Conservation (phyloP, 116 monocot species). For the Trichopus zeylanicus region DNA sequence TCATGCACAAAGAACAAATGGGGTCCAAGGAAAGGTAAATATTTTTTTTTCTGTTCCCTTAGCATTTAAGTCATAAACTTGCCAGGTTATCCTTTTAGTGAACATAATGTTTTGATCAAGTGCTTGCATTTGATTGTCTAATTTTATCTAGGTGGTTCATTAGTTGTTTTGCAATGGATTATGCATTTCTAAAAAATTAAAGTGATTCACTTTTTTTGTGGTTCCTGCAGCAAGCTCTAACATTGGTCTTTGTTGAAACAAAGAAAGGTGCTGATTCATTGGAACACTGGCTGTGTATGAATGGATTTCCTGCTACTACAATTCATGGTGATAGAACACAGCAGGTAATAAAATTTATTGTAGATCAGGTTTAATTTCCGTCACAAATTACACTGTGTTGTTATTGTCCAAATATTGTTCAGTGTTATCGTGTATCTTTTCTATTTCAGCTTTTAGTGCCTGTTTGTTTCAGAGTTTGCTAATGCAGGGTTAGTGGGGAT, state of each 20-base stretch:
- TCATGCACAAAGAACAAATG: slow-evolving; percentile 52
- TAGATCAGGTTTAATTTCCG: not conserved
- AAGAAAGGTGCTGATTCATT: slow-evolving; percentile 57
- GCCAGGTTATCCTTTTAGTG: too few relatives aligned
- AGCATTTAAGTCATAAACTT: too few relatives aligned
- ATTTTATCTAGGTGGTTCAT: not conserved
- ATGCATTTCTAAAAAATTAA: too few relatives aligned
- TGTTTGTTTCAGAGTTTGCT: too few relatives aligned
- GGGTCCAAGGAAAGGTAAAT: slow-evolving; percentile 37
- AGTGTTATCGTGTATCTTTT: not conserved
- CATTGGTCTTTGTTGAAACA: slow-evolving; percentile 60
- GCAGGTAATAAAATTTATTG: slow-evolving; percentile 26
- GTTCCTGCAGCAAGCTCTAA: slow-evolving; percentile 31
- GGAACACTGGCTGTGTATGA: slow-evolving; percentile 56
- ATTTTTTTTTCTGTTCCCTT: not conserved
- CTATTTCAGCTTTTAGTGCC: not conserved
- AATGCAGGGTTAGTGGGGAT: too few relatives aligned
- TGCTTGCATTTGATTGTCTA: not conserved
- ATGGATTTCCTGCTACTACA: slow-evolving; percentile 55
- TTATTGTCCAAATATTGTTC: not conserved
- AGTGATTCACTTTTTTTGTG: not conserved
- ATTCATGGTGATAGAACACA: slow-evolving; percentile 67
- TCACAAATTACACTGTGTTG: not conserved
- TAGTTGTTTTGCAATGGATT: too few relatives aligned
- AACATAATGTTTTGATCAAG: not conserved